These are phyloP conservation scores for Haberlea rhodopensis DNA, from an alignment of 257 asterid genomes.

Conservation along the genomic window DNA sequence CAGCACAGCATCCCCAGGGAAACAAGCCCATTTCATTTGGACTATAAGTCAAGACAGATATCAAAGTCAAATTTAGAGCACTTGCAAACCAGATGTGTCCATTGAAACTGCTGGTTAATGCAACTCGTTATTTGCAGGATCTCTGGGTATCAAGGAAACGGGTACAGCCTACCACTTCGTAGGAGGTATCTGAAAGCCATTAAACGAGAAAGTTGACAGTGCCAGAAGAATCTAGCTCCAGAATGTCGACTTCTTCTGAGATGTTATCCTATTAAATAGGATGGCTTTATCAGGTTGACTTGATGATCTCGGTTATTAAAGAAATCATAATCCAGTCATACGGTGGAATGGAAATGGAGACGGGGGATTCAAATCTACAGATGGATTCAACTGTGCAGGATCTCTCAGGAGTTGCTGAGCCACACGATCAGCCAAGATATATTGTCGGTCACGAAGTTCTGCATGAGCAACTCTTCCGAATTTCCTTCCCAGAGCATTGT, in stretches of 20 bases:
- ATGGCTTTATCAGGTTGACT: constrained; percentile 17
- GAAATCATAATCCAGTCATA: constrained; percentile 32
- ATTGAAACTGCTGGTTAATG: constrained; percentile 13
- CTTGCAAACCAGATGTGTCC: constrained; percentile 33
- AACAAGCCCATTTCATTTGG: constrained; percentile 20
- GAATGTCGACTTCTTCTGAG: constrained; percentile 18
- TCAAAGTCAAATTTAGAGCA: constrained; percentile 23
- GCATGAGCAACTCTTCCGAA: constrained; percentile 38
- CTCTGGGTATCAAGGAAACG: not conserved
- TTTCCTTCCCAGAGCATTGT: constrained; percentile 40
- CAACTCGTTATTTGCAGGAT: constrained; percentile 21
- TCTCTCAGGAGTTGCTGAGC: constrained; percentile 52
- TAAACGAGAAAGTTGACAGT: not conserved
- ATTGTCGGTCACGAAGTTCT: constrained; percentile 52
- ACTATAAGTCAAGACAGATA: constrained; percentile 23
- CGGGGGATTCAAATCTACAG: constrained; percentile 43
- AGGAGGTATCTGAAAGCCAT: not conserved
- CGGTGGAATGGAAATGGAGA: constrained; percentile 38
- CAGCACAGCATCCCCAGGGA: constrained; percentile 27
- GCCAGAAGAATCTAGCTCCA: constrained; percentile 8
- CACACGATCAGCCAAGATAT: constrained; percentile 54
- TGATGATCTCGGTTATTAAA: constrained; percentile 1
- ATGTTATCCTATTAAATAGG: constrained; percentile 23
- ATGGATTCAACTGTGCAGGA: constrained; percentile 41
- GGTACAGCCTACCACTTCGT: not conserved